Conservation (phyloP, 768 basidiomycete species). For the Cytidiella melzeri region DNA sequence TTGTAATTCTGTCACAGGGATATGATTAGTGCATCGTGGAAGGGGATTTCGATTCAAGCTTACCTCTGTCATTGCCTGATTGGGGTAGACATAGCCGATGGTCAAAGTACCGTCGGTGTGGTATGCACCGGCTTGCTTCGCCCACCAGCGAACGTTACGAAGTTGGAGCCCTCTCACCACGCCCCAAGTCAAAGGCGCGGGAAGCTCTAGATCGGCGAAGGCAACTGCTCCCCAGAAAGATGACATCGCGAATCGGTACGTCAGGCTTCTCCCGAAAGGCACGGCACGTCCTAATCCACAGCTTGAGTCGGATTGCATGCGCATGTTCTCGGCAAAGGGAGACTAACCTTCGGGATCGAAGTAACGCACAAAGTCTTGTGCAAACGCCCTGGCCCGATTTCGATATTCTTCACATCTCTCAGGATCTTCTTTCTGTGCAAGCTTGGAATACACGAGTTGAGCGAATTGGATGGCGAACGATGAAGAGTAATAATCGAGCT, state of each 20-base stretch:
- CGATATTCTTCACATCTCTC: slow-evolving; percentile 59
- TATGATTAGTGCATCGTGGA: background rate
- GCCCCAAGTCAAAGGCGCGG: slow-evolving; percentile 69
- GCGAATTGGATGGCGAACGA: slow-evolving; percentile 77
- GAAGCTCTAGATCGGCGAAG: slow-evolving; percentile 62
- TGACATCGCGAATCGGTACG: slow-evolving; percentile 78
- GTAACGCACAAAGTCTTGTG: slow-evolving; percentile 67
- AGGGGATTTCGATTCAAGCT: too few relatives aligned
- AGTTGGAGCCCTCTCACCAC: slow-evolving; percentile 68
- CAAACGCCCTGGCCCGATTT: slow-evolving; percentile 55
- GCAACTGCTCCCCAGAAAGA: slow-evolving; percentile 74
- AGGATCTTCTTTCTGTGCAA: slow-evolving; percentile 57
- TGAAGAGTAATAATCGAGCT: slow-evolving; percentile 74
- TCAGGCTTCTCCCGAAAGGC: slow-evolving; percentile 71
- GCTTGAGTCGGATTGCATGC: too few relatives aligned
- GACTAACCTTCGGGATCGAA: slow-evolving; percentile 62
- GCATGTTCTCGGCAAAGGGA: background rate
- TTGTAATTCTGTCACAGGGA: slow-evolving; percentile 66
- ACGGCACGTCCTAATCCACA: slow-evolving; percentile 71
- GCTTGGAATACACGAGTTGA: slow-evolving; percentile 64
- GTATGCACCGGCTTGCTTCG: slow-evolving; percentile 55
- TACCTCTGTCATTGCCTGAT: slow-evolving; percentile 63
- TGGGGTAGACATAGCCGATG: slow-evolving; percentile 65
- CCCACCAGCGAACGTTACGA: slow-evolving; percentile 70
- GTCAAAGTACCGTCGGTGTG: slow-evolving; percentile 62